These are phyloP conservation scores for Sorghum bicolor DNA, from an alignment of 176 grass and related monocot genomes.

Conservation along the genomic window Sorghum_bicolor_NCBIv3 NC_012873.2:49061001-49061500, in stretches of 20 bases:
- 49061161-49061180: constrained; percentile 7
- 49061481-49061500: neutral
- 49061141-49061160: neutral
- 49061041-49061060: too few relatives aligned
- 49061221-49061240: constrained; percentile 24
- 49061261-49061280: neutral
- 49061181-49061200: constrained; percentile 27
- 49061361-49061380: neutral
- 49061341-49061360: neutral
- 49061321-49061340: neutral
- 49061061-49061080: neutral
- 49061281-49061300: neutral
- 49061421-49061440: neutral
- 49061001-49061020: neutral
- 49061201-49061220: constrained; percentile 22
- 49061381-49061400: neutral
- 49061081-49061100: neutral
- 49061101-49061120: constrained; percentile 5
- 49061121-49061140: neutral
- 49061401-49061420: neutral
- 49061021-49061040: constrained; percentile 10
- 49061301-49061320: neutral
- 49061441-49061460: neutral
- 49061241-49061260: constrained; percentile 9
- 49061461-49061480: neutral